These are phyloP conservation scores for Leptographium lundbergii DNA, from an alignment of 2,329 filamentous ascomycete genomes.

Conservation along the genomic window DNA sequence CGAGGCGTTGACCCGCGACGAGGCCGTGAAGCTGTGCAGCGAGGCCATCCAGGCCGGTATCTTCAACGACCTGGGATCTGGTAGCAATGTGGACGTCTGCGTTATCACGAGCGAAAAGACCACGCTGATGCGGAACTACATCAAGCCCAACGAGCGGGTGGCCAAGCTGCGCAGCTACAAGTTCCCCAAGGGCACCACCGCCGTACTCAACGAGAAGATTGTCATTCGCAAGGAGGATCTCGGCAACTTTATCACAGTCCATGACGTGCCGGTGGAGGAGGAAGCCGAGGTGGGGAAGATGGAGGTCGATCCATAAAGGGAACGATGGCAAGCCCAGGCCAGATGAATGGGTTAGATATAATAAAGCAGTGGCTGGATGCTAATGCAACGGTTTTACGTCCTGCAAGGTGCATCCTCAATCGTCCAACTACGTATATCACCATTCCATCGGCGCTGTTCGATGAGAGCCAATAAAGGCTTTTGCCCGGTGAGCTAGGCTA, in stretches of 20 bases:
- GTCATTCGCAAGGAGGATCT: slow-evolving; percentile 81
- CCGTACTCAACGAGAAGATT: slow-evolving; percentile 88
- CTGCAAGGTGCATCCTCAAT: neutral
- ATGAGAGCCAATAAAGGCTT: no score
- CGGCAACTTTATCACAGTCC: slow-evolving; percentile 83
- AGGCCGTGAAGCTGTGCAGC: slow-evolving; percentile 68
- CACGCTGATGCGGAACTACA: slow-evolving; percentile 81
- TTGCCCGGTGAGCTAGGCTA: no score
- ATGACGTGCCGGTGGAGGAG: slow-evolving; percentile 54
- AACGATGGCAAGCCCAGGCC: neutral
- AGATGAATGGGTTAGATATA: neutral
- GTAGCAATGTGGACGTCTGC: slow-evolving; percentile 93
- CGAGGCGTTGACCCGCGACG: slow-evolving; percentile 54
- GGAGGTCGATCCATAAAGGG: slow-evolving; percentile 50
- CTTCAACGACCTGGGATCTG: slow-evolving; percentile 95
- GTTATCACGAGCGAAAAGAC: slow-evolving; percentile 95
- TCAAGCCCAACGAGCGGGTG: slow-evolving; percentile 82
- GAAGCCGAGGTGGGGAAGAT: slow-evolving; percentile 48
- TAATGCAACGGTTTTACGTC: neutral
- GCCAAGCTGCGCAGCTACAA: slow-evolving; percentile 89
- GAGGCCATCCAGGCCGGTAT: slow-evolving; percentile 93
- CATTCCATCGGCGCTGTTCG: neutral
- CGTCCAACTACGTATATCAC: neutral
- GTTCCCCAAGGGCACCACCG: slow-evolving; percentile 86
- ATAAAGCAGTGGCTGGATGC: neutral